Evolutionary conservation across 2,329 filamentous ascomycete species (phyloP), one percentile per base, ranked within the genome.

Genomic region (Pyrenophora teres): DNA sequence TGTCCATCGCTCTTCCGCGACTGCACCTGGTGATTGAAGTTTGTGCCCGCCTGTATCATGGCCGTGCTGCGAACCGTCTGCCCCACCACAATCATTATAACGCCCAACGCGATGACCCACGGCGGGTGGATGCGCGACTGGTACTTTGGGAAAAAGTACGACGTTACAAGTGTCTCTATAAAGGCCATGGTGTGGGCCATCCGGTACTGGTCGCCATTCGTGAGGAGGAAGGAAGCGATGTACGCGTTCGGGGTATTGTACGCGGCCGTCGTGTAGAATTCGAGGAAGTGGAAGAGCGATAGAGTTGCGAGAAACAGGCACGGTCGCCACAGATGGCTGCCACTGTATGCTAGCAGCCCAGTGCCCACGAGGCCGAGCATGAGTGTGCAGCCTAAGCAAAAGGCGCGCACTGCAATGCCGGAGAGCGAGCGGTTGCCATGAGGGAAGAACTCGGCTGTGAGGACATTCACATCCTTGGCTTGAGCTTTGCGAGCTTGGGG

Each of bases 251-350:
- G 80, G 0, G 90, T 90, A 74, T 97, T 97, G 77, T 89, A 90
- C 48, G 81, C 79, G 7, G 93, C 92, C 0, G 93, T 97, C 27
- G 87, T 90, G 81, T 87, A 96, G 80, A 92, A 99, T 76, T 99
- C 94, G 73, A 97, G 86, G 76, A 96, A 97, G 79, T 99, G 94
- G 77, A 97, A 97, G 25, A 88, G 64, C 21, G 87, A 83, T 40
- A 97, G 86, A 12, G 85, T 78, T 44, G 78, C 77, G 40, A 88
- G 67, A 77, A 93, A 93, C 71, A 83, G 79, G 7, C 81, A 79
- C 0, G 83, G 71, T 18, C 85, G 78, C 85, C 85, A 88, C 47
- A 83, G 69, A 4, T 76, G 72, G 35, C 68, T 76, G 10, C 64
- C 60, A 32, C 67, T 52, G 53, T 69, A 68, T 49, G 59, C 51